Base-by-base conservation (phyloP, 306 rosid genomes). In the Quercus suber region DNA sequence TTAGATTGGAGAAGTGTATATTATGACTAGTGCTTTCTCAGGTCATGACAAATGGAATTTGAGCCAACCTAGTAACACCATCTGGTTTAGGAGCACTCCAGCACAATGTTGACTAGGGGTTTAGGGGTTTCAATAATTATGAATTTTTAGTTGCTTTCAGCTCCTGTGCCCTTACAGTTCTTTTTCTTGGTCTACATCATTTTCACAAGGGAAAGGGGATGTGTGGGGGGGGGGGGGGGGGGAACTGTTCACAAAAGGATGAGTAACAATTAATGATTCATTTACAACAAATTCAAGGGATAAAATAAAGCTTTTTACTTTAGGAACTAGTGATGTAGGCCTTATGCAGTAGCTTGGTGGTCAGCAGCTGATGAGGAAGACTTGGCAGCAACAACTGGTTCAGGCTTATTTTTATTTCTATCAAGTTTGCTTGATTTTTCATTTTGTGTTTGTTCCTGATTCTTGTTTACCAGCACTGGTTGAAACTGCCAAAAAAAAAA, bases 381-480 rank as follows among this genome's bases (percentile, higher is more conserved):
- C 84, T 89, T 86, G 4, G 80, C 85, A 21, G 86, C 78, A 51
- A 87, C 84, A 73, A 90, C 86, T 19, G 90, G 80, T 84, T 89
- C 90, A 6, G 89, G 49, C 72, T 86, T 88, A 64, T 82, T 56
- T 45, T 88, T 78, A 25, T 78, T 84, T 73, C 71, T 76, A 20
- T 69, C 86, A 53, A 63, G 80, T 75, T 89, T 86, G 49, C 84
- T 89, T 5, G 88, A 87, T 35, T 86, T 86, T 78, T 76, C 84
- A 28, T 79, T 83, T 35, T 82, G 88, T 19, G 25, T 61, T 72
- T 82, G 80, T 6, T 91, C 89, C 70, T 85, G 75, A 73, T 91
- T 93, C 83, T 93, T 91, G 83, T 95, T 90, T 55, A 90, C 91
- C 75, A 90, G 83, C 88, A 93, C 93, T 2, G 98, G 99, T 87